Base-by-base conservation (phyloP, 2,329 filamentous ascomycete genomes). In the Aureobasidium pullulans region DNA sequence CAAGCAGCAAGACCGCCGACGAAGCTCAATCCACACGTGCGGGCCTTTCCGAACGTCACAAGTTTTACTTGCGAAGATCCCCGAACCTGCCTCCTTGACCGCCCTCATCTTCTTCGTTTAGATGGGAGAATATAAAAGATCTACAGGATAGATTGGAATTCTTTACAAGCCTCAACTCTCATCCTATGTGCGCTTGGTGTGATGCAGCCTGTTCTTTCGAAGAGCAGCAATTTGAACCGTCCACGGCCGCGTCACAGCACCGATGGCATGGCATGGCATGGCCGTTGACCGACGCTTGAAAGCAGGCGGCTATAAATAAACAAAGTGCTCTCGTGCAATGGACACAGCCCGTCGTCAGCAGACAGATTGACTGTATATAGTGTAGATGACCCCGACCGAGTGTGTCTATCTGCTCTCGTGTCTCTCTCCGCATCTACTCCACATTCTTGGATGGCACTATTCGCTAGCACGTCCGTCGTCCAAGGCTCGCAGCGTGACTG, bases 11-110 rank as follows among this genome's bases (percentile, higher is more conserved):
- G 50, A 54, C 50, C 34, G 50, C 34, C 49, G 49, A 43, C 50
- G 50, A 54, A 54, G 50, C 50, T 54, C 50, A 42, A 43, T 52
- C 48, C 48, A 40, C 48, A 37, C 36, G 48, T 50, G 49, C 49
- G 49, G 50, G 2, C 50, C 50, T 42, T 54, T 54, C 50, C 50
- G 50, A 43, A 37, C 50, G 50, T 53, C 50, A 43, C 48, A 10
- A 36, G 13, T 5, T 3, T 8, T 13, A 5, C 6, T 28, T 10
- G 19, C 15, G 32, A 52, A 31, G 19, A n/a, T 40, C 48, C 8
- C 36, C 19, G 15, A 39, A 4, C 36, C 47, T 37, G 47, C 47
- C 47, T 28, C 19, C 19, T 32, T 52, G 36, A 52, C 48, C 50
- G 39, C 50, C 23, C 8, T 43, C 11, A 13, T 9, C 32, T 28